These are phyloP conservation scores for Cyathus striatus DNA, from an alignment of 768 basidiomycete species.

Conservation along the genomic window DNA sequence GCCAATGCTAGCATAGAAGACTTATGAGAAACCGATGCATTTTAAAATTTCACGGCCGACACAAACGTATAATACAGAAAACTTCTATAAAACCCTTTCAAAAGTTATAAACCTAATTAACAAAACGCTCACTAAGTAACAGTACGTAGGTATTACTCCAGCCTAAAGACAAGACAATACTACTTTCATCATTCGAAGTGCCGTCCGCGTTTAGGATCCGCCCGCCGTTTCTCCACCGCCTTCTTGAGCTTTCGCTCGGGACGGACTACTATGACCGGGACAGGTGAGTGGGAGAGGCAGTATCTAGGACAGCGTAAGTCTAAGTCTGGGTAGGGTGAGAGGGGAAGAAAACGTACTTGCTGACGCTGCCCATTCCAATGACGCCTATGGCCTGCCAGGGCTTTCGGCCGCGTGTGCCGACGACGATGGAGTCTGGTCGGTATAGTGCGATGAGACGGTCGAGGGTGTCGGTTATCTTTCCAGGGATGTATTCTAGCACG, in stretches of 20 bases:
- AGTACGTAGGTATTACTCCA: no score
- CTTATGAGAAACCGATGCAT: no score
- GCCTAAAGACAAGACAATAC: no score
- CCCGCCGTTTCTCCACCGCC: slow-evolving; percentile 77
- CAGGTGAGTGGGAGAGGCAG: slow-evolving; percentile 87
- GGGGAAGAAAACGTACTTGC: slow-evolving; percentile 44
- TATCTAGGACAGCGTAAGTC: no score
- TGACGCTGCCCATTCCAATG: slow-evolving; percentile 44
- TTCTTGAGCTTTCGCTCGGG: slow-evolving; percentile 87
- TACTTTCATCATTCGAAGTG: slow-evolving; percentile 51
- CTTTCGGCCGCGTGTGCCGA: slow-evolving; percentile 77
- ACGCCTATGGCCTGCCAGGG: slow-evolving; percentile 34
- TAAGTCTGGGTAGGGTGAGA: no score
- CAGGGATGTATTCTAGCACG: slow-evolving; percentile 92
- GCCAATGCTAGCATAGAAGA: no score
- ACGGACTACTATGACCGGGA: slow-evolving; percentile 93
- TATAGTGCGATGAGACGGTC: slow-evolving; percentile 91
- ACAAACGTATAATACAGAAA: no score
- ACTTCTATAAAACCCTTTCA: no score
- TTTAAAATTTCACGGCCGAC: no score
- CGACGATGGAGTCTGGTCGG: slow-evolving; percentile 87
- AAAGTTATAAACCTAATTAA: no score
- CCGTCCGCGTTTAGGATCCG: slow-evolving; percentile 82
- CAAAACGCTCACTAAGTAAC: no score
- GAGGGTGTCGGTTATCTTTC: slow-evolving; percentile 82